Conservation (phyloP, 116 monocot genomes). For the Zostera marina region DNA sequence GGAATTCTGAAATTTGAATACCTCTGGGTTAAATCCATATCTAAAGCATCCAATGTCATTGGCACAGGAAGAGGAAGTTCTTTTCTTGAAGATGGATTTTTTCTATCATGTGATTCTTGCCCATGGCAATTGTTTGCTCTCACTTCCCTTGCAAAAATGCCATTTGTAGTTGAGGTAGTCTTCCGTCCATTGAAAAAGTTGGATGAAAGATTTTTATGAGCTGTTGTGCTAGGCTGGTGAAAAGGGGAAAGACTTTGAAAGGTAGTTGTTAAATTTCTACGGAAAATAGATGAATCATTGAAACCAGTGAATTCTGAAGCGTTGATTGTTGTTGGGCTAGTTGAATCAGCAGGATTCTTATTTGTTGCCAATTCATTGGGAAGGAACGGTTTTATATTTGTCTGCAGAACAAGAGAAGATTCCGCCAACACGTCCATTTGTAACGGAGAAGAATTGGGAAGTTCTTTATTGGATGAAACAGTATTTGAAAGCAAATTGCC, state of each 20-base stretch:
- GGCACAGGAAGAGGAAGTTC: neutral
- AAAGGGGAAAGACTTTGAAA: slow-evolving; percentile 9
- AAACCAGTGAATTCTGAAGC: slow-evolving; percentile 6
- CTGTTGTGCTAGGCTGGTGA: neutral
- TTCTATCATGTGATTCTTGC: neutral
- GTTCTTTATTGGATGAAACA: slow-evolving; percentile 9
- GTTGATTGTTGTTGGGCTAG: slow-evolving; percentile 5
- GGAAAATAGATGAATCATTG: slow-evolving; percentile 14
- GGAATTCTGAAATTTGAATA: slow-evolving; percentile 6
- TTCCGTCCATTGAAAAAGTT: neutral
- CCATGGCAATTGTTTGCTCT: neutral
- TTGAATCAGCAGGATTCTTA: neutral
- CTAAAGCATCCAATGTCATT: slow-evolving; percentile 10
- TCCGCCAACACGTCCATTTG: slow-evolving; percentile 6
- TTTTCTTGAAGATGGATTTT: neutral
- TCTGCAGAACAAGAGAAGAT: slow-evolving; percentile 23
- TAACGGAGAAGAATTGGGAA: slow-evolving; percentile 8
- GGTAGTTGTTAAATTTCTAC: slow-evolving; percentile 10
- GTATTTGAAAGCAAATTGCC: slow-evolving; percentile 10
- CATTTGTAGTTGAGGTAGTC: neutral
- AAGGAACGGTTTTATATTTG: slow-evolving; percentile 8
- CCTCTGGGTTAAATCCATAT: slow-evolving; percentile 22
- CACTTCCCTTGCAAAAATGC: neutral
- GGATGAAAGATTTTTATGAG: neutral
- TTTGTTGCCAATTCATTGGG: slow-evolving; percentile 9